Base-by-base conservation (phyloP, 2,329 filamentous ascomycete species). In the Sclerotinia subarctica region DNA sequence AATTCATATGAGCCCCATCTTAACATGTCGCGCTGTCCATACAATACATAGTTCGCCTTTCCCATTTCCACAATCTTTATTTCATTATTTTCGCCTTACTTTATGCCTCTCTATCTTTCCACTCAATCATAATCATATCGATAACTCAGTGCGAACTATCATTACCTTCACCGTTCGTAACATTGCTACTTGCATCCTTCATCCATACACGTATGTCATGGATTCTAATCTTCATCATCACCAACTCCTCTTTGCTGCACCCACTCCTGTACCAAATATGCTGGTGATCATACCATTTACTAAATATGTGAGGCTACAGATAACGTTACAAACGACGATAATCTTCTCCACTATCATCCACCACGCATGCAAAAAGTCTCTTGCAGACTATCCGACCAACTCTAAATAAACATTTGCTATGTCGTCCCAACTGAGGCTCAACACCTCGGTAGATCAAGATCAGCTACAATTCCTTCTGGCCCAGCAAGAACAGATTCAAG, bases 31-130 rank as follows among this genome's bases (percentile, higher is more conserved):
- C 57, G 67, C 68, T 67, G 58, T 51, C 64, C 58, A 64, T 70
- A 69, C 68, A 74, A 73, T 74, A 74, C 72, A 70, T 73, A 75
- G 73, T 72, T 72, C 72, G 70, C 63, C 53, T 65, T 58, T 67
- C 66, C 56, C 58, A 67, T 68, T 69, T 70, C 70, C 69, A 68
- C 72, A 66, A 64, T 58, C 63, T 54, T 67, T 52, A 35, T 38
- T 65, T 62, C 63, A 56, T 53, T 68, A 63, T 64, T 70, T 72
- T 65, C 73, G 72, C 73, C 73, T 71, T 74, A 72, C 69, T 74
- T 74, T 75, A 68, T 67, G 49, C 42, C 19, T 49, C 67, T 68
- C 64, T 68, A 67, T 62, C 64, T 68, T 69, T 70, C 71, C 59
- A 69, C 69, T 62, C 71, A 69, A 64, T 69, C 66, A 68, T 71